phyloP scores from a whole-genome alignment of 441 rosid species.

The Pelargonium fulgidum region DNA sequence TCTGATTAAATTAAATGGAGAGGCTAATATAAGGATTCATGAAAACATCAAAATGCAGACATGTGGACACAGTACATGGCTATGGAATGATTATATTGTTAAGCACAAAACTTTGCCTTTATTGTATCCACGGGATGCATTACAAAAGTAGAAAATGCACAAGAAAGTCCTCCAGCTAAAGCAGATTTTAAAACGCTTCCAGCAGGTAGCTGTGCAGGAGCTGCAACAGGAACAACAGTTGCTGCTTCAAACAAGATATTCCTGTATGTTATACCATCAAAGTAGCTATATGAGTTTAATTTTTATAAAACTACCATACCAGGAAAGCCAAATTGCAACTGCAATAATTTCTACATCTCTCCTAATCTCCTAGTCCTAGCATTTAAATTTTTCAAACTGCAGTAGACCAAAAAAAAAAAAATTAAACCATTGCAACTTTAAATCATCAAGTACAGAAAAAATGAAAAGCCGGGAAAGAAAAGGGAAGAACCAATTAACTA shows the following conservation, averaged over 20 bases:
- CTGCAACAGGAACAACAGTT: constrained; percentile 87
- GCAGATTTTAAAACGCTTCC: constrained; percentile 91
- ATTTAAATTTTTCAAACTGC: background rate
- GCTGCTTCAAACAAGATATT: constrained; percentile 98
- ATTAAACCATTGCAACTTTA: no score
- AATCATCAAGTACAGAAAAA: background rate
- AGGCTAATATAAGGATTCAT: background rate
- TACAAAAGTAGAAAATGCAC: constrained; percentile 79
- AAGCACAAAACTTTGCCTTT: constrained; percentile 47
- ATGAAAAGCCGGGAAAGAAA: background rate
- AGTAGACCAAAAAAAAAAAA: no score
- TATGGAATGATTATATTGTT: background rate
- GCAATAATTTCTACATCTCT: background rate
- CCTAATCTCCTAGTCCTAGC: background rate
- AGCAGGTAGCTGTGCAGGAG: constrained; percentile 78
- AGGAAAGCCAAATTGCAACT: background rate
- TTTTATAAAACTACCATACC: no score
- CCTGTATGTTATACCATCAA: constrained; percentile 38
- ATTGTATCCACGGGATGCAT: constrained; percentile 91
- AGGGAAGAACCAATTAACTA: background rate
- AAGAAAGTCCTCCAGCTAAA: constrained; percentile 92
- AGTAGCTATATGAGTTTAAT: background rate
- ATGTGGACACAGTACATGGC: background rate
- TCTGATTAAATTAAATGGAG: constrained; percentile 37
- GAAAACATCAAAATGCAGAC: background rate